Percentiles rank a stretch among this genome's conserved stretches.
Conservation (phyloP, 1,284 basidiomycete genomes). For the Cutaneotrichosporon daszewskae region DNA sequence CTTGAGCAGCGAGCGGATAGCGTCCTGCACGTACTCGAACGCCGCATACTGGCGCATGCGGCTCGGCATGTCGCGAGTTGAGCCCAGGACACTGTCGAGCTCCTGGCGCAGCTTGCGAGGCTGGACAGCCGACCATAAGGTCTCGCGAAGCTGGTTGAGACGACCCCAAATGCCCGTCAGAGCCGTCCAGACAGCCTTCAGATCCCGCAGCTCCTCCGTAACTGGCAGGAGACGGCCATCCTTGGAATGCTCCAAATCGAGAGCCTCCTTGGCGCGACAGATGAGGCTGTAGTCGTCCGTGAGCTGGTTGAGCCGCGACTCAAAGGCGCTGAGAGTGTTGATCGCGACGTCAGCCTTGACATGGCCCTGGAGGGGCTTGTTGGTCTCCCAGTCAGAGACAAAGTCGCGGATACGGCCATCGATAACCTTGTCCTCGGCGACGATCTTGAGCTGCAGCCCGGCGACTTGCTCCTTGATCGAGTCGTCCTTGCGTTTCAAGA, state of each 20-base stretch:
- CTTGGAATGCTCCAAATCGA: conserved; percentile 83
- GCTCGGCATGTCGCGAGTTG: conserved; percentile 97
- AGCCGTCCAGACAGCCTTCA: conserved; percentile 98
- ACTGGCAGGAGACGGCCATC: conserved; percentile 90
- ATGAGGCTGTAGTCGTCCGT: conserved; percentile 92
- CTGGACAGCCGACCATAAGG: conserved; percentile 82
- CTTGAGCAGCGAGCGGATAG: conserved; percentile 78
- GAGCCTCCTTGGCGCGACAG: conserved; percentile 89
- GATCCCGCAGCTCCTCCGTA: conserved; percentile 88
- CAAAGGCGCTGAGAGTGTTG: conserved; percentile 90
- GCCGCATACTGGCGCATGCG: conserved; percentile 98
- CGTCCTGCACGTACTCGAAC: conserved; percentile 95
- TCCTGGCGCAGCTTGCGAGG: conserved; percentile 92
- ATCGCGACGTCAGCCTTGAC: conserved; percentile 93
- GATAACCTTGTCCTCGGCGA: conserved; percentile 97
- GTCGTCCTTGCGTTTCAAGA: conserved; percentile 94
- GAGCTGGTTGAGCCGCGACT: conserved; percentile 78
- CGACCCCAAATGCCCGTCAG: conserved; percentile 95
- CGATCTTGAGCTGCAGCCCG: conserved; percentile 94
- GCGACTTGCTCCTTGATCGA: conserved; percentile 93
- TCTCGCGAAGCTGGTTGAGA: conserved; percentile 80
- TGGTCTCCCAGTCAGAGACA: conserved; percentile 79
- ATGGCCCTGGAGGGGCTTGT: conserved; percentile 81
- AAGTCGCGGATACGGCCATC: conserved; percentile 89
- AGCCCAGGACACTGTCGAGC: conserved; percentile 78